Base-by-base conservation (phyloP, 2,329 filamentous ascomycete genomes). In the Trichoderma atrobrunneum region DNA sequence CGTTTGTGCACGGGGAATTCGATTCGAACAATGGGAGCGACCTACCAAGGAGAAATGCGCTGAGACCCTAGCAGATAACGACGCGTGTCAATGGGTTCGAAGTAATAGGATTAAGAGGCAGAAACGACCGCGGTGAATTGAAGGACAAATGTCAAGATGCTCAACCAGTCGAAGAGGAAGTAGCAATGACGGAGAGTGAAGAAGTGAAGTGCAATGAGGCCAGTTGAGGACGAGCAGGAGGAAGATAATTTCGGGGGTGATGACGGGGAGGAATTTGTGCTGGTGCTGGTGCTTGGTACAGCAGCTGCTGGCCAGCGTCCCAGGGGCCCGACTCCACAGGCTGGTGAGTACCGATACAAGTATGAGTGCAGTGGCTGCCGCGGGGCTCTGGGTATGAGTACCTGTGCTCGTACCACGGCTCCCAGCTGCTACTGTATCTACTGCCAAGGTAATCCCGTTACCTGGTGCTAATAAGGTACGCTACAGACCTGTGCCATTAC, bases 171-270 rank as follows among this genome's bases (percentile, higher is more conserved):
- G 72, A 56, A 67, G 73, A 77, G 78, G 79, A 80, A 81, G 79
- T 80, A 80, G 79, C 80, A 80, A 81, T 81, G 81, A 81, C 78
- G 79, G 76, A 74, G 76, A 73, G 72, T 75, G 72, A 67, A 68
- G 72, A 75, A 74, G 75, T 75, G 73, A 74, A 74, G 72, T 75
- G 73, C 74, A 72, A 75, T 74, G 73, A 74, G 70, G 71, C 71
- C 71, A 54, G 70, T 73, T 72, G 72, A 74, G 57, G 36, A 64
- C 62, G 62, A 64, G 43, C n/a, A 72, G 67, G 70, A 72, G 74
- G 74, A 77, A 76, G 76, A 75, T 74, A 77, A 76, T 76, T 77
- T 72, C 73, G 77, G 74, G 74, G 73, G 72, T 66, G 68, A 65
- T 67, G 68, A 68, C 56, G 63, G 69, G 68, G 72, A 62, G 67